Evolutionary conservation across 1,284 basidiomycete genomes (phyloP), one percentile per base, ranked within the genome.

Genomic region (Cerioporus squamosus): DNA sequence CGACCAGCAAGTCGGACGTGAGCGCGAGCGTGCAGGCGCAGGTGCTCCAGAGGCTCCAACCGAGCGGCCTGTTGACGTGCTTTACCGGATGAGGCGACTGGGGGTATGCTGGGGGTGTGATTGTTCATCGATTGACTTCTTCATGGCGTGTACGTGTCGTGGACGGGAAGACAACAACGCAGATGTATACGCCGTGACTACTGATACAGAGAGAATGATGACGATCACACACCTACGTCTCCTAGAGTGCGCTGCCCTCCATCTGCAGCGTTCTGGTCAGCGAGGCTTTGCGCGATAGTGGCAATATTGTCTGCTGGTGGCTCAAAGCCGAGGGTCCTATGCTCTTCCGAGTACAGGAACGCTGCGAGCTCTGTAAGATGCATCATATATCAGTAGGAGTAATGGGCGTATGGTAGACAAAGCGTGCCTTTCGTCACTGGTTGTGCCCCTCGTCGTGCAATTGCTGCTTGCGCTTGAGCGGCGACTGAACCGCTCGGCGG

Each of bases 1-100:
- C 77, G 22, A 71, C 62, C n/a, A 78, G 70, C 20, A 81, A 81
- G 71, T 60, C 61, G 36, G 81, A 83, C 67, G 80, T 77, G 24
- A 67, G 68, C 56, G 75, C 77, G 15, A 63, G 62, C 7, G 71
- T 70, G n/a, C 81, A 83, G 63, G 69, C 53, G 51, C 67, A 68
- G 23, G 79, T 82, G 12, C 64, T 79, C 57, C 63, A 72, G 22
- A 73, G 74, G 51, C 59, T 83, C 18, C 22, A 52, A 38, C 56
- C 56, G 12, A 44, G 44, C 22, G 51, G 46, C 17, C 6, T 53
- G 31, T 23, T 58, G 40, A 44, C 56, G 2, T 58, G 56, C 42
- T 58, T 58, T 33, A 42, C 8, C 17, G 18, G 38, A 6, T 51
- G 49, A 51, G 20, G 20, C 20, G 26, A 52, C 17, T 42, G n/a